phyloP scores from a whole-genome alignment of 176 grass and related monocot genomes.

The Lolium perenne region DNA sequence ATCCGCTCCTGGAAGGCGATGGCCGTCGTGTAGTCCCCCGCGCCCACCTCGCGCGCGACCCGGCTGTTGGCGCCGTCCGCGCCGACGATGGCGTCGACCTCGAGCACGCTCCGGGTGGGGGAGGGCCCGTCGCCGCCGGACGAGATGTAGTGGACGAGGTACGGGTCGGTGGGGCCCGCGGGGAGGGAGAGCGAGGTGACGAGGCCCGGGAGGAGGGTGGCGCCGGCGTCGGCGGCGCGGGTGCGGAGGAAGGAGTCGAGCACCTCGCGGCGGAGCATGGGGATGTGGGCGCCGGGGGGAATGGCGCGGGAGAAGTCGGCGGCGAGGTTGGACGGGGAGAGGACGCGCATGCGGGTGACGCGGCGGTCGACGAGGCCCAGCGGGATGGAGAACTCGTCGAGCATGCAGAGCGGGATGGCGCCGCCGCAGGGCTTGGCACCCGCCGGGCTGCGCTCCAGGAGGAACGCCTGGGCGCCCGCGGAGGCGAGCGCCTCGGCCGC shows the following conservation, averaged over 20 bases:
- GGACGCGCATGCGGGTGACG: slow-evolving; percentile 77
- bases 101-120: slow-evolving; percentile 44
- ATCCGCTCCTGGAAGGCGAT: slow-evolving; percentile 99
- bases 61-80: slow-evolving; percentile 94
- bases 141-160: slow-evolving; percentile 71
- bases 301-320: slow-evolving; percentile 80
- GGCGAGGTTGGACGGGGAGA: slow-evolving; percentile 86
- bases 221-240: slow-evolving; percentile 62
- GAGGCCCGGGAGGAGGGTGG: slow-evolving; percentile 67
- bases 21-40: slow-evolving; percentile 85
- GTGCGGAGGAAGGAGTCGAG: slow-evolving; percentile 83
- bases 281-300: slow-evolving; percentile 67
- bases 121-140: slow-evolving; percentile 13
- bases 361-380: slow-evolving; percentile 73
- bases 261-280: slow-evolving; percentile 95
- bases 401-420: slow-evolving; percentile 95
- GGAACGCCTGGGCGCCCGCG: slow-evolving; percentile 64
- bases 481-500: slow-evolving; percentile 74
- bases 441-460: slow-evolving; percentile 74
- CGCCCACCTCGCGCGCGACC: slow-evolving; percentile 72
- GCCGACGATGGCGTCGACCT: slow-evolving; percentile 79
- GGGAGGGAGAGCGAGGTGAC: slow-evolving; percentile 70
- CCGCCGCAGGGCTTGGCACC: slow-evolving; percentile 93
- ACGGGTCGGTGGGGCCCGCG: slow-evolving; percentile 49
- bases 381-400: slow-evolving; percentile 86